Base-by-base conservation (phyloP, 257 asterid species). In the Ocimum tenuiflorum region DNA sequence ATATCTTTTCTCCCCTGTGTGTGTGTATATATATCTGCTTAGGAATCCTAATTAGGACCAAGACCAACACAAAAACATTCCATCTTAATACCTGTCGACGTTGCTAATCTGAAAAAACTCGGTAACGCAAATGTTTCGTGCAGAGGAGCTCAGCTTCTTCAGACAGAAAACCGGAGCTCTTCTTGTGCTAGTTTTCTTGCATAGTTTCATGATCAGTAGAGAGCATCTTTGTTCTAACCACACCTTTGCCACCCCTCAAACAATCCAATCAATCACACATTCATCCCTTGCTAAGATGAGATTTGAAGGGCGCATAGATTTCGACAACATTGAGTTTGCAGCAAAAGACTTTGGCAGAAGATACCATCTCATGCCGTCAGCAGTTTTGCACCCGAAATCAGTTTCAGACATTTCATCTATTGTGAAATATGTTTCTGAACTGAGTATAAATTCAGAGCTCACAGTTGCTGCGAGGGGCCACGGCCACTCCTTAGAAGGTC, bases 381-480 rank as follows among this genome's bases (percentile, higher is more conserved):
- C 91, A 29, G 90, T 86, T 72, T 35, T 91, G 33, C 69, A 81
- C 63, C 95, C 98, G 3, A 82, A 81, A 71, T 85, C 95, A 12
- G 91, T 92, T 24, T 77, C 89, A 0, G 97, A 89, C 65, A 69
- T 92, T 18, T 83, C 95, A 8, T 66, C 86, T 9, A 54, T 78
- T 31, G 39, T 92, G 51, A 89, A 77, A 73, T 59, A 70, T 63
- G 57, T 85, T 42, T 83, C 33, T 41, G 79, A 80, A 27, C 45
- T 85, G 82, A 89, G 86, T 1, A 36, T 46, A 19, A 67, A 38
- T 27, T 79, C 96, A 0, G 81, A 73, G 19, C 77, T 89, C 29
- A 87, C 97, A 0, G 70, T 92, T 8, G 96, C 94, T 0, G 96
- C 99, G 6, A 82, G 88, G 68, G 99, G 97, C 33, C 97, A 78